Evolutionary conservation across 2,329 filamentous ascomycete species (phyloP).

Genomic region (Ophiostoma montium): DNA sequence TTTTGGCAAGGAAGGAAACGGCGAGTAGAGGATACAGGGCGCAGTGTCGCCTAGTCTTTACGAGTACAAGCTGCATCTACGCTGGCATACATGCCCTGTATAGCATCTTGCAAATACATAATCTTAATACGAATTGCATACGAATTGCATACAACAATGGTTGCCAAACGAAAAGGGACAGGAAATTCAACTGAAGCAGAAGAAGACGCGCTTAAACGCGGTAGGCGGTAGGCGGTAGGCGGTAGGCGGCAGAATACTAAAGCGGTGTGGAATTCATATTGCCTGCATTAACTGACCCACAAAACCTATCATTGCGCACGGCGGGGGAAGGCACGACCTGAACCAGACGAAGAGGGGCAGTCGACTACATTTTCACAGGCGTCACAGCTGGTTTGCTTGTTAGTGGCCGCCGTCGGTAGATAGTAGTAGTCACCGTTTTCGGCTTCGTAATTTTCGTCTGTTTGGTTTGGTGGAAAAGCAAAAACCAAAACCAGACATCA

Average conservation of each 20-base stretch:
- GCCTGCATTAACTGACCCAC: background rate
- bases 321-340: conserved; percentile 7
- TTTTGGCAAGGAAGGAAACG: background rate
- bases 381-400: background rate
- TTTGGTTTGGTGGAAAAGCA: background rate
- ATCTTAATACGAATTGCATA: background rate
- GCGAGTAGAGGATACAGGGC: background rate
- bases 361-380: conserved; percentile 3
- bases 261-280: background rate
- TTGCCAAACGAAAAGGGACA: no score
- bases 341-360: conserved; percentile 7
- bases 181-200: no score
- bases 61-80: background rate
- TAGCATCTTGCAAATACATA: background rate
- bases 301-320: background rate
- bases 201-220: no score
- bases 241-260: no score
- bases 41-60: no score
- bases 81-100: background rate
- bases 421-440: background rate
- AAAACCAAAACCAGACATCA: background rate
- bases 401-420: background rate
- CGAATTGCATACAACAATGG: background rate
- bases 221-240: no score
- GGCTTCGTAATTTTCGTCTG: background rate